A percentile compares a stretch with the other conserved stretches of the same genome.
phyloP scores from a whole-genome alignment of 805 yeast genomes.

The Ogataea paradorogensis region DNA sequence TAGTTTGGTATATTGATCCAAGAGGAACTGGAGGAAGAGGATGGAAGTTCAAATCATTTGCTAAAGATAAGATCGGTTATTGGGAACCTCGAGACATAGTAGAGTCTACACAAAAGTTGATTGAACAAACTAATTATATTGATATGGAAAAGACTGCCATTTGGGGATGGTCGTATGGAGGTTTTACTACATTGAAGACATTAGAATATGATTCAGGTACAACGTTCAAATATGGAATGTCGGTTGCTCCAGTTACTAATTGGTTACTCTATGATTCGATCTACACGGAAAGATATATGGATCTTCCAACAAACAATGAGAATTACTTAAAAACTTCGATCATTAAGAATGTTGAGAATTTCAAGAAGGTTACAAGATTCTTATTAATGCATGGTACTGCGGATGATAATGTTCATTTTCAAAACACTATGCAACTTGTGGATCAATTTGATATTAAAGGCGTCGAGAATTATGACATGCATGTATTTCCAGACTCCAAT shows the following conservation, averaged over 20 bases:
- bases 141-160: slow-evolving; percentile 57
- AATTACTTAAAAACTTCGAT: slow-evolving; percentile 48
- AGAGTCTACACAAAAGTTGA: slow-evolving; percentile 47
- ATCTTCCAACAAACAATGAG: slow-evolving; percentile 46
- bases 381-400: slow-evolving; percentile 79
- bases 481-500: slow-evolving; percentile 89
- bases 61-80: slow-evolving; percentile 56
- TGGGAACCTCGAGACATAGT: slow-evolving; percentile 76
- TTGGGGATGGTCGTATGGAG: slow-evolving; percentile 93
- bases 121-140: slow-evolving; percentile 44
- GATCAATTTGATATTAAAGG: slow-evolving; percentile 51
- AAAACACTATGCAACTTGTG: slow-evolving; percentile 59
- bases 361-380: slow-evolving; percentile 52
- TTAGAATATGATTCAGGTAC: slow-evolving; percentile 62
- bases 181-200: slow-evolving; percentile 71
- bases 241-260: slow-evolving; percentile 83
- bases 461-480: slow-evolving; percentile 80
- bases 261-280: slow-evolving; percentile 76
- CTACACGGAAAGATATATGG: slow-evolving; percentile 78
- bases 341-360: slow-evolving; percentile 39
- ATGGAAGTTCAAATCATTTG: slow-evolving; percentile 61
- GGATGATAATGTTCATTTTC: slow-evolving; percentile 81
- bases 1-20: slow-evolving; percentile 70
- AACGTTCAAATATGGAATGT: slow-evolving; percentile 69
- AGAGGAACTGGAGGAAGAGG: slow-evolving; percentile 81